Percentiles rank a stretch among this genome's conserved stretches.
These are phyloP conservation scores for Pseudogymnoascus sp. DNA, from an alignment of 2,329 filamentous ascomycete genomes.

Conservation along the genomic window DNA sequence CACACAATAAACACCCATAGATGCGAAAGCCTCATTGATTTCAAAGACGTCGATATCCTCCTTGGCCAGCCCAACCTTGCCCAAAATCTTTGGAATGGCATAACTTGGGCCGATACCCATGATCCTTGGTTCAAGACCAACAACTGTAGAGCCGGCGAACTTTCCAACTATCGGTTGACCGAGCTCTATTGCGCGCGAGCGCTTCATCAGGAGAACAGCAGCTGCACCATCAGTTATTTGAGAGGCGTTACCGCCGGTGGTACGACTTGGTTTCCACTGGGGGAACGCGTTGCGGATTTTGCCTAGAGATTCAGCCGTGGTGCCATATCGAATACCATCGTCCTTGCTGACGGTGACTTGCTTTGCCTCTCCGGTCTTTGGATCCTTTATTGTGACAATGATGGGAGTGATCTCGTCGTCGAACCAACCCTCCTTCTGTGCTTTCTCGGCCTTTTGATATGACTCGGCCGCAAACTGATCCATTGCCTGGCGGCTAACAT, in stretches of 20 bases:
- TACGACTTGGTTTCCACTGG: slow-evolving; percentile 81
- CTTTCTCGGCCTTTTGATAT: slow-evolving; percentile 80
- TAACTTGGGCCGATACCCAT: slow-evolving; percentile 94
- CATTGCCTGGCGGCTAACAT: slow-evolving; percentile 64
- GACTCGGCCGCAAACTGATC: slow-evolving; percentile 83
- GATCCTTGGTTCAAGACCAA: slow-evolving; percentile 82
- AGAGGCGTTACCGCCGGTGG: slow-evolving; percentile 94
- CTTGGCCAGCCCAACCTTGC: slow-evolving; percentile 73
- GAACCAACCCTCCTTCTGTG: slow-evolving; percentile 81
- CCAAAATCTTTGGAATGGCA: slow-evolving; percentile 83
- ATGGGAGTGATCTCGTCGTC: slow-evolving; percentile 83
- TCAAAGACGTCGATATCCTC: slow-evolving; percentile 93
- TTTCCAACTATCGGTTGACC: slow-evolving; percentile 86
- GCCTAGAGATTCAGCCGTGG: slow-evolving; percentile 79
- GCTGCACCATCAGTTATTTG: slow-evolving; percentile 96
- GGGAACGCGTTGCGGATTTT: slow-evolving; percentile 88
- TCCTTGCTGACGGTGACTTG: slow-evolving; percentile 77
- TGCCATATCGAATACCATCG: slow-evolving; percentile 78
- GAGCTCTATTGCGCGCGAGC: slow-evolving; percentile 79
- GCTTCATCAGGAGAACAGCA: slow-evolving; percentile 92
- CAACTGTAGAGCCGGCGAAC: slow-evolving; percentile 75
- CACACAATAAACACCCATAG: slow-evolving; percentile 88
- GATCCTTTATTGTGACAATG: slow-evolving; percentile 72
- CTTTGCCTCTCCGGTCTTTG: slow-evolving; percentile 80
- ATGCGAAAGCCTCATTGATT: slow-evolving; percentile 98